A percentile compares a stretch with the other conserved stretches of the same genome.
Evolutionary conservation across 163 green algal genomes (phyloP).

Genomic region (Trebouxiophyceae sp.): DNA sequence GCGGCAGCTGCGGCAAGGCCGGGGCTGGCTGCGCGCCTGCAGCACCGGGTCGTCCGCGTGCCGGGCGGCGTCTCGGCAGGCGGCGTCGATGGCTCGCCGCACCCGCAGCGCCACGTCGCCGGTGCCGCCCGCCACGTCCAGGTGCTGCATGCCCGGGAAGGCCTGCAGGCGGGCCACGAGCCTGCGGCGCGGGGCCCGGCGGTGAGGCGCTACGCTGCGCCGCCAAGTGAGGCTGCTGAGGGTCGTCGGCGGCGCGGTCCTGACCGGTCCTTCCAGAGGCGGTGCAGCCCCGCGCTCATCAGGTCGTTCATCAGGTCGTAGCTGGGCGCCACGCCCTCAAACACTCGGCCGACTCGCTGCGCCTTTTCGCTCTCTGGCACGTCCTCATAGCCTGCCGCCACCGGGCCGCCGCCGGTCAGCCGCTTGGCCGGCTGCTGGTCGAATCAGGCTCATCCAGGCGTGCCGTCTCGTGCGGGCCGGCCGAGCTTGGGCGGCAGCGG

Average conservation of each 20-base stretch:
- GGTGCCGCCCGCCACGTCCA: constrained; percentile 97
- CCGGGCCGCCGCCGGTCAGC: too few relatives aligned
- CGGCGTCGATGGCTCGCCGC: neutral
- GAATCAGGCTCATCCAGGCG: too few relatives aligned
- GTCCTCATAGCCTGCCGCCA: constrained; percentile 22
- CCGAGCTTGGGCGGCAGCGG: too few relatives aligned
- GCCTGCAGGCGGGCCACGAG: constrained; percentile 70
- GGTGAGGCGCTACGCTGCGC: too few relatives aligned
- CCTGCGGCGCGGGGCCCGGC: constrained; percentile 35
- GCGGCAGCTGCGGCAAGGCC: neutral
- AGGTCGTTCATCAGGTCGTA: constrained; percentile 99
- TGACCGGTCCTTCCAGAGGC: constrained; percentile 82
- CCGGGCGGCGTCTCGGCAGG: neutral
- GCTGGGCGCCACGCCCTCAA: constrained; percentile 77
- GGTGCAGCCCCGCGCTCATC: constrained; percentile 92
- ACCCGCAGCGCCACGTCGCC: constrained; percentile 92
- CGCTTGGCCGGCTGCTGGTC: too few relatives aligned
- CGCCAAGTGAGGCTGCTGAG: neutral
- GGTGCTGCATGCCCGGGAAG: constrained; percentile 80
- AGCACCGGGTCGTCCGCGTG: neutral
- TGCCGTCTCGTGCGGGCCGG: too few relatives aligned
- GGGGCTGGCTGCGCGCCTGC: neutral
- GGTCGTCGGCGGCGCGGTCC: neutral
- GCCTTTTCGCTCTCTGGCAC: constrained; percentile 68
- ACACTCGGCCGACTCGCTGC: constrained; percentile 81